These are phyloP conservation scores for Flaveria linearis DNA, from an alignment of 129 eudicot species.

Conservation along the genomic window DNA sequence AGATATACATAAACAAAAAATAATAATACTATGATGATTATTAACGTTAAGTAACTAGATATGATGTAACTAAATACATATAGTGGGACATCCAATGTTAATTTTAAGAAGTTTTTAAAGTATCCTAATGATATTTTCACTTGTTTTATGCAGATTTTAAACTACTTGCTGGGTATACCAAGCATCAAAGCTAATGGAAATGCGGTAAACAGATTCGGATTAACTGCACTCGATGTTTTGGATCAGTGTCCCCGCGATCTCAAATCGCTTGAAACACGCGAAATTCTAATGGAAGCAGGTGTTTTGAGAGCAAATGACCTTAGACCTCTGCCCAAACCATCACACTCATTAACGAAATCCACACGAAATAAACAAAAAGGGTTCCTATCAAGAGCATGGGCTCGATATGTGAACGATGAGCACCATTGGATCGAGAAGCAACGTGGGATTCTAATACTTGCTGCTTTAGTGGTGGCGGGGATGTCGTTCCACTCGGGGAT, in stretches of 20 bases:
- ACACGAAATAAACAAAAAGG: constrained; percentile 6
- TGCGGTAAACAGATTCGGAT: constrained; percentile 29
- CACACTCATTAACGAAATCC: not conserved
- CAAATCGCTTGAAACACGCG: constrained; percentile 26
- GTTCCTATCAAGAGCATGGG: constrained; percentile 29
- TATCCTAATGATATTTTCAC: not conserved
- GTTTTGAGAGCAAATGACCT: constrained; percentile 26
- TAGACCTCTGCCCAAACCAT: not conserved
- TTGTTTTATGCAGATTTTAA: constrained; percentile 18
- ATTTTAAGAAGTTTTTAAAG: too few relatives aligned
- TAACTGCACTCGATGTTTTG: constrained; percentile 25
- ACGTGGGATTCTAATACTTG: constrained; percentile 30
- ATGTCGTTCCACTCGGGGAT: constrained; percentile 26
- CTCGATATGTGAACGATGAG: constrained; percentile 13
- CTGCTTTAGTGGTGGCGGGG: constrained; percentile 29
- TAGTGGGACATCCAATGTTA: too few relatives aligned
- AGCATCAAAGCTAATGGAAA: constrained; percentile 33
- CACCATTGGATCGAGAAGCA: constrained; percentile 35
- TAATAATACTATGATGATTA: too few relatives aligned
- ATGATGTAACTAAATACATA: too few relatives aligned
- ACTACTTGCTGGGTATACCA: constrained; percentile 14
- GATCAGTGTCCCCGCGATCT: constrained; percentile 30
- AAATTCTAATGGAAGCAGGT: constrained; percentile 28
- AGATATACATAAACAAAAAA: too few relatives aligned
- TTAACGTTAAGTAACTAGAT: not conserved